Base-by-base conservation (phyloP, 2,329 filamentous ascomycete genomes). In the Arthrobotrys entomopaga region DNA sequence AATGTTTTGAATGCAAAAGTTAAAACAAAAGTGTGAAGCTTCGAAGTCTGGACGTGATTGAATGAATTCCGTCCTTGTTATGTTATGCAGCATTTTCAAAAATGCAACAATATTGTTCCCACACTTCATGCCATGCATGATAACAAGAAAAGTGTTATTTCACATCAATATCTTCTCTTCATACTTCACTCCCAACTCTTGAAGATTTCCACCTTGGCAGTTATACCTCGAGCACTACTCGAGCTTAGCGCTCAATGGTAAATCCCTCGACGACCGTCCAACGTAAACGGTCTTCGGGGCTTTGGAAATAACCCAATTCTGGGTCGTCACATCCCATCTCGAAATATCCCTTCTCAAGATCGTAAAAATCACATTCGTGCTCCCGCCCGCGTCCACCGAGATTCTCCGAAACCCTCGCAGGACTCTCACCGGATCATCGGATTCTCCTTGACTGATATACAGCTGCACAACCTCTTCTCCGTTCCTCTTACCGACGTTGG, bases 391-490 rank as follows among this genome's bases (percentile, higher is more conserved):
- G 2, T 86, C 84, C 76, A 97, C 88, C 57, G 84, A 85, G 70
- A 97, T 81, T 53, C 92, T 87, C 70, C 96, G 91, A 79, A 97
- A 98, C 50, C 89, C 89, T 75, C 94, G 89, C 13, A 98, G 88
- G 1, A 88, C 84, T 24, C 85, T 83, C 2, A 84, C 82, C 2
- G 88, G 87, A 79, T 97, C 91, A 42, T 89, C 85, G 0, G 90
- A 86, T 0, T 92, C 93, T 57, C 93, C 94, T 1, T 96, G 90
- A 29, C 86, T 88, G 64, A 98, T 80, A 81, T 98, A 94, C 79
- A 93, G 82, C 84, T 95, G 91, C 0, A 89, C 85, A 0, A 95
- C 85, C 79, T 92, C 90, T 46, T 92, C 90, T 26, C 90, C 90
- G 0, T 81, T 84, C 0, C 87, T 77, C 0, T 81, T 79, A 38